Conservation (phyloP, 306 rosid species). For the Sechiopsis laciniata region DNA sequence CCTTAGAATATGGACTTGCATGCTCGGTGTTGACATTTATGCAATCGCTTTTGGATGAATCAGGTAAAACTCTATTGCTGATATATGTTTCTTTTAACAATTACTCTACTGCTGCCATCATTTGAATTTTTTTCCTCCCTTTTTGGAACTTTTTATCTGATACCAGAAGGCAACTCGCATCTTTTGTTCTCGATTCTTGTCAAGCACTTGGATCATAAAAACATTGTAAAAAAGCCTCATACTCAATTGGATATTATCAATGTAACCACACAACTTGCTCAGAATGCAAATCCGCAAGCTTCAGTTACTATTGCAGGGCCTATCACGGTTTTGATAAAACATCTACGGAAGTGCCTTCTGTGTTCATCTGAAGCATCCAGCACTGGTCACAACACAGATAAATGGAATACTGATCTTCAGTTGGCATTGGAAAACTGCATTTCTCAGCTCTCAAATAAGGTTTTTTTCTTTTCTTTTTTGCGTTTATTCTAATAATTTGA, state of each 20-base stretch:
- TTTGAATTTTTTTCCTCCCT: constrained; percentile 21
- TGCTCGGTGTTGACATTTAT: constrained; percentile 54
- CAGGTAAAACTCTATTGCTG: constrained; percentile 49
- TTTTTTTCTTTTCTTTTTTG: constrained; percentile 21
- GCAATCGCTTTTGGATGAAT: constrained; percentile 66
- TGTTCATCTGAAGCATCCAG: constrained; percentile 47
- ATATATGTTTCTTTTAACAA: neutral
- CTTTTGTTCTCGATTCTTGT: constrained; percentile 69
- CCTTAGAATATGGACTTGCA: constrained; percentile 65
- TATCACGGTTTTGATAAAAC: constrained; percentile 68
- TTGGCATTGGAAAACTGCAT: constrained; percentile 68
- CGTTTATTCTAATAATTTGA: constrained; percentile 17
- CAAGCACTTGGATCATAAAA: constrained; percentile 98
- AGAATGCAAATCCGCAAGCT: constrained; percentile 54
- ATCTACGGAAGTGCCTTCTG: constrained; percentile 70
- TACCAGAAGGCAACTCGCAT: constrained; percentile 70
- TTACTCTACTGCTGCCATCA: neutral
- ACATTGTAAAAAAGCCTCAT: constrained; percentile 59
- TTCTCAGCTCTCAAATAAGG: constrained; percentile 65
- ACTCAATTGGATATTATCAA: constrained; percentile 56
- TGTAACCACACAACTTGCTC: constrained; percentile 57
- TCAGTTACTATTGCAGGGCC: constrained; percentile 66
- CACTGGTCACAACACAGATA: constrained; percentile 38
- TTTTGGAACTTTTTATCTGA: constrained; percentile 23
- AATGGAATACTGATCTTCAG: constrained; percentile 52